phyloP scores from a whole-genome alignment of 176 grass and related monocot species.

The Thalia dealbata region DNA sequence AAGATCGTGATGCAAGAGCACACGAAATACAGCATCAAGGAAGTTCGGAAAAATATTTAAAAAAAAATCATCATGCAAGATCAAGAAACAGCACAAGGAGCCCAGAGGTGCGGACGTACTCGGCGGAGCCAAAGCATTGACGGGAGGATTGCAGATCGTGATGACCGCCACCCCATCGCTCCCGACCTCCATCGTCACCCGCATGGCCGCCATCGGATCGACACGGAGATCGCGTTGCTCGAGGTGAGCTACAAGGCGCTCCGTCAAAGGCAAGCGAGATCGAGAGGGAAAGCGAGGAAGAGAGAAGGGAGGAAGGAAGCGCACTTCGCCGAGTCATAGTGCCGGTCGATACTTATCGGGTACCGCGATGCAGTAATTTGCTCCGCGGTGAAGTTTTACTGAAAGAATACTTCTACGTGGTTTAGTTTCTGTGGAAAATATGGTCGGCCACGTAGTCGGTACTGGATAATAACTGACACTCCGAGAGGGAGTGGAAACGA shows the following conservation, averaged over 20 bases:
- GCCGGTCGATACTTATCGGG: not conserved
- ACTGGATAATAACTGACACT: not conserved
- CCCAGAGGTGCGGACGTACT: conserved; percentile 18
- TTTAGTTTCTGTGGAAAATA: not conserved
- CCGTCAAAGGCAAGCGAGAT: too few species aligned
- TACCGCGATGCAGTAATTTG: not conserved
- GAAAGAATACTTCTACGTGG: not conserved
- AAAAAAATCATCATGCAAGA: not conserved
- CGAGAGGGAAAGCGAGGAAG: not conserved
- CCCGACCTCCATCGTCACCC: conserved; percentile 85
- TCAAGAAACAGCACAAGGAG: not conserved
- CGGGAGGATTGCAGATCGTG: conserved; percentile 85
- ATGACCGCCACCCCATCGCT: conserved; percentile 67
- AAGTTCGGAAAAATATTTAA: not conserved
- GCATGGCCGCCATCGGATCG: conserved; percentile 49
- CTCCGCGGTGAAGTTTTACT: not conserved
- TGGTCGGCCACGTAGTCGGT: not conserved
- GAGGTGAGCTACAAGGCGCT: too few species aligned
- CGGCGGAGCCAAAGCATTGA: conserved; percentile 73
- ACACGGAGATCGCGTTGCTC: not conserved
- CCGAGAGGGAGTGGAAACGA: not conserved
- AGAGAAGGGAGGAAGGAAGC: not conserved
- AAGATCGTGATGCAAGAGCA: not conserved
- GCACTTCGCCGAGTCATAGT: not conserved
- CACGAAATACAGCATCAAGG: not conserved